Evolutionary conservation across 306 rosid species (phyloP), one percentile per base, ranked within the genome.

Genomic region (Quercus berberidifolia): DNA sequence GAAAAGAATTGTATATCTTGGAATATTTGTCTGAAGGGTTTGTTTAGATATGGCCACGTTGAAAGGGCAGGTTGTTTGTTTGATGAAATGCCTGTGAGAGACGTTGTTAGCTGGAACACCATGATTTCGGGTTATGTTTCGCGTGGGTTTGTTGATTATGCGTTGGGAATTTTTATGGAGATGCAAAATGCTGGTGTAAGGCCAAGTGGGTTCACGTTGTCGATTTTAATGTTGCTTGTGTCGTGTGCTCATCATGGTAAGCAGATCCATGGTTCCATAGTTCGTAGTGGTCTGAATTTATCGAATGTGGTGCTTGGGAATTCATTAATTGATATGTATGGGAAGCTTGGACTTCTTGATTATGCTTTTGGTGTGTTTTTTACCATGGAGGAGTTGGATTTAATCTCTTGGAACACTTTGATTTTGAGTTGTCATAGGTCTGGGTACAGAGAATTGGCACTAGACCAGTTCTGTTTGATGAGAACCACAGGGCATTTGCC

Each of bases 51-150:
- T 62, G 90, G 92, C 2, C 83, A 88, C 3, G 33, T 86, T 74
- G 81, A 74, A 25, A 79, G 77, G 19, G 96, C 96, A 10, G 35
- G 63, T 70, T 55, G 58, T 55, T 6, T 90, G 90, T 92, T 90
- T 67, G 94, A 82, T 71, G 90, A 43, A 94, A 94, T 94, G 91
- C 92, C 92, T 74, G 86, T 68, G 13, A 90, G 90, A 80, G 94
- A 94, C 68, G 94, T 87, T 2, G 93, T 94, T 76, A 78, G 87
- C 79, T 94, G 98, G 98, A 94, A 94, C 79, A 81, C 93, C 9
- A 79, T 89, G 90, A 87, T 94, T 76, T 90, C 91, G 5, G 93
- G 92, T 62, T 83, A 73, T 75, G 75, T 83, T 58, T 86, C 84
- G 4, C 55, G 60, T 70, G 92, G 97, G 35, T 83, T 80, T 82